Evolutionary conservation across 2,329 filamentous ascomycete genomes (phyloP).

Genomic region (Colletotrichum lini): DNA sequence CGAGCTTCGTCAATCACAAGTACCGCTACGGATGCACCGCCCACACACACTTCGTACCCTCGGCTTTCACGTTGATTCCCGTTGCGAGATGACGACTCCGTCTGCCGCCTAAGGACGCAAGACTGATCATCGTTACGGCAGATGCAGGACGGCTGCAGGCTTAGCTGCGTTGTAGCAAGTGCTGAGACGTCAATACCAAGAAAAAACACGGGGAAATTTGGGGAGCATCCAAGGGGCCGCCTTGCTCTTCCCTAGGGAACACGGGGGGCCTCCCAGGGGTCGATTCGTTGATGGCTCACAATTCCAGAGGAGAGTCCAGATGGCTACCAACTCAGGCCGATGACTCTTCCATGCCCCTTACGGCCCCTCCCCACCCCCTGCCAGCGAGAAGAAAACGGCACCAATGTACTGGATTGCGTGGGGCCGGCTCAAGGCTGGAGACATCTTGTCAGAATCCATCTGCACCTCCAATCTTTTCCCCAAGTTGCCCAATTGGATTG

Average conservation of each 20-base stretch:
- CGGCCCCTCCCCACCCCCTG: background rate
- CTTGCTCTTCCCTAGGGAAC: background rate
- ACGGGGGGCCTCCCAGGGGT: slow-evolving; percentile 23
- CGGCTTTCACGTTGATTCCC: slow-evolving; percentile 5
- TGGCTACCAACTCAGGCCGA: slow-evolving; percentile 32
- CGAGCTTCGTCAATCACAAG: background rate
- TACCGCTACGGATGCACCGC: background rate
- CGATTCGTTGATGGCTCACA: background rate
- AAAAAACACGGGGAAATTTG: slow-evolving; percentile 37
- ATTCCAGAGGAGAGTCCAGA: slow-evolving; percentile 11
- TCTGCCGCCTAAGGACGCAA: slow-evolving; percentile 32
- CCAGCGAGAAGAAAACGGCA: slow-evolving; percentile 42
- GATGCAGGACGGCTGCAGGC: slow-evolving; percentile 10
- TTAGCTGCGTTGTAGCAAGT: slow-evolving; percentile 6
- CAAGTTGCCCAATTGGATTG: slow-evolving; percentile 5
- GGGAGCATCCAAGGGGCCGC: slow-evolving; percentile 11
- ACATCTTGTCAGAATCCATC: slow-evolving; percentile 1
- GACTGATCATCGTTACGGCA: slow-evolving; percentile 29
- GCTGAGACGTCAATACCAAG: slow-evolving; percentile 22
- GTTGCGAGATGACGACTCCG: slow-evolving; percentile 35
- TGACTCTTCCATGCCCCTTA: slow-evolving; percentile 34
- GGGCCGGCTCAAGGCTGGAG: slow-evolving; percentile 24
- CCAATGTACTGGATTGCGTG: slow-evolving; percentile 34
- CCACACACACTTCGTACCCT: background rate
- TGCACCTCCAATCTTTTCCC: slow-evolving; percentile 3